Percentiles rank a stretch among this genome's conserved stretches.
phyloP scores from a whole-genome alignment of 2,329 filamentous ascomycete species.

The Lizonia empirigonia region DNA sequence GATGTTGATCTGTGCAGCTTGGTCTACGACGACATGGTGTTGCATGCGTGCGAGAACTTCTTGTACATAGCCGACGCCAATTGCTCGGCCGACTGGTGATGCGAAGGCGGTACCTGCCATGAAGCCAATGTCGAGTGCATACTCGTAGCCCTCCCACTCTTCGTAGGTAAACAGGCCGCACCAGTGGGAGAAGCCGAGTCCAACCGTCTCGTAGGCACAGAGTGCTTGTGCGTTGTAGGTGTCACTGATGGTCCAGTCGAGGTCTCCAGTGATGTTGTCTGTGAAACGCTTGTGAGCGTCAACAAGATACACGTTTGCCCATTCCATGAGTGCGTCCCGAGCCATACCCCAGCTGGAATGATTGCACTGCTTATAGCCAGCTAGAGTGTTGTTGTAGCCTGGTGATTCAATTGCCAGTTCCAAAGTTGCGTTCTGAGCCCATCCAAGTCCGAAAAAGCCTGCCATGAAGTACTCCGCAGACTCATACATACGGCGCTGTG shows the following conservation, averaged over 20 bases:
- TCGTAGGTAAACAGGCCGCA: conserved; percentile 76
- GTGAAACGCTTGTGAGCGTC: conserved; percentile 67
- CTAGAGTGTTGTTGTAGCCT: conserved; percentile 72
- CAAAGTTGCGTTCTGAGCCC: conserved; percentile 74
- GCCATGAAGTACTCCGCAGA: conserved; percentile 78
- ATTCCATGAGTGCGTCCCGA: conserved; percentile 60
- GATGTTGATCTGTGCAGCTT: conserved; percentile 61
- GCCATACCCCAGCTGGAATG: conserved; percentile 60
- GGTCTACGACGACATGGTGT: conserved; percentile 61
- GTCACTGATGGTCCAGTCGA: conserved; percentile 45
- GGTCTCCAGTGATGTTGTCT: conserved; percentile 52
- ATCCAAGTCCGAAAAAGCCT: conserved; percentile 78
- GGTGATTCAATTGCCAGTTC: conserved; percentile 70
- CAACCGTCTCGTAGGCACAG: conserved; percentile 80
- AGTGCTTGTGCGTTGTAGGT: conserved; percentile 70
- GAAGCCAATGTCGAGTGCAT: conserved; percentile 71
- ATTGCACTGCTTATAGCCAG: conserved; percentile 69
- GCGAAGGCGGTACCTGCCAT: conserved; percentile 66
- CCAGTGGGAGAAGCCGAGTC: conserved; percentile 75
- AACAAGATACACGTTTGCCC: conserved; percentile 68
- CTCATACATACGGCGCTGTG: conserved; percentile 78
- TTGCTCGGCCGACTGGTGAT: conserved; percentile 69
- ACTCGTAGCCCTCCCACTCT: conserved; percentile 76
- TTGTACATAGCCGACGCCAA: conserved; percentile 71
- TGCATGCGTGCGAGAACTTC: conserved; percentile 73